Evolutionary conservation across 441 rosid species (phyloP).

Genomic region (Eutrema salsugineum): DNA sequence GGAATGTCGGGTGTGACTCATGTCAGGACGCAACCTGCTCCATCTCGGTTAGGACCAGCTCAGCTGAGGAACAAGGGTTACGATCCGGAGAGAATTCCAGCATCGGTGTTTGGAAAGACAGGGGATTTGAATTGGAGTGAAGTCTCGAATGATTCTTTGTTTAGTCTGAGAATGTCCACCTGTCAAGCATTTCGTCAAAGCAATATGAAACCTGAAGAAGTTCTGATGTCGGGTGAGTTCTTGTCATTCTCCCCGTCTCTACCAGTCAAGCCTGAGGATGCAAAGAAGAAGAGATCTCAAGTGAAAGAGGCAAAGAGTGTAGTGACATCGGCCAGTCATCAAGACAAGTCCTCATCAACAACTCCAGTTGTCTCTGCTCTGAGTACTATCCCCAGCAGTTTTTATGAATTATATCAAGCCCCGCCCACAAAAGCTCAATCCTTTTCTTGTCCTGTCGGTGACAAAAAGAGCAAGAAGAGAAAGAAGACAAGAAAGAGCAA

Average conservation of each 20-base stretch:
- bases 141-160: slow-evolving; percentile 70
- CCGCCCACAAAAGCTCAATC: slow-evolving; percentile 26
- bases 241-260: slow-evolving; percentile 27
- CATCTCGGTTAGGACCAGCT: slow-evolving; percentile 39
- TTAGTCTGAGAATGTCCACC: slow-evolving; percentile 64
- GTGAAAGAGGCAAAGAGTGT: slow-evolving; percentile 26
- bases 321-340: background rate
- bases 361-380: background rate
- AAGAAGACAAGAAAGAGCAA: background rate
- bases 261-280: slow-evolving; percentile 5
- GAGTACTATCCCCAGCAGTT: slow-evolving; percentile 17
- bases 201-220: slow-evolving; percentile 23
- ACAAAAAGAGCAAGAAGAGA: background rate
- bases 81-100: slow-evolving; percentile 54
- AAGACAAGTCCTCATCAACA: background rate
- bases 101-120: slow-evolving; percentile 39
- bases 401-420: slow-evolving; percentile 30
- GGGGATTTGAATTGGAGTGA: slow-evolving; percentile 52
- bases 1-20: slow-evolving; percentile 25
- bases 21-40: slow-evolving; percentile 6
- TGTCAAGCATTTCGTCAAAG: slow-evolving; percentile 18
- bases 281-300: slow-evolving; percentile 3
- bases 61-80: slow-evolving; percentile 51
- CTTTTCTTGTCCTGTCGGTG: slow-evolving; percentile 32
- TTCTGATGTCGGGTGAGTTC: slow-evolving; percentile 35